Evolutionary conservation across 768 basidiomycete species (phyloP), one percentile per base, ranked within the genome.

Genomic region (Suillus alpinus): DNA sequence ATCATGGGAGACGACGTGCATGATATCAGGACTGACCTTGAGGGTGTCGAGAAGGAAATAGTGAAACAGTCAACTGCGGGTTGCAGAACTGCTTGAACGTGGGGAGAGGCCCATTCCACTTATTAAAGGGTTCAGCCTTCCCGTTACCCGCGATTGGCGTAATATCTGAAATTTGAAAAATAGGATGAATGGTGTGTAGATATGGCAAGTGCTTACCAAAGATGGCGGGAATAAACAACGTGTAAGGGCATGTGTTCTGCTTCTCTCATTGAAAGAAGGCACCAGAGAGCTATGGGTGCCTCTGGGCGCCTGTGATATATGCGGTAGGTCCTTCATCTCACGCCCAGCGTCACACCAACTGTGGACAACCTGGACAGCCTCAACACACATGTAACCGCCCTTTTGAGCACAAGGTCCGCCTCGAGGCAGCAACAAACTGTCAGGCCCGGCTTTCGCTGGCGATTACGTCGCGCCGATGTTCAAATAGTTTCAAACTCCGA

Each of bases 191-290:
- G 37, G 29, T 32, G 20, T 36, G 7, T 26, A 20, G 31, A 36
- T 58, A 63, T 39, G 41, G 63, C 62, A 60, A 56, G 57, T 58
- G 31, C 40, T 12, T 57, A 65, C 68, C 66, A 51, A 65, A 56
- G 57, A 59, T 52, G 29, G n/a, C 51, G 58, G 39, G 49, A 29
- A 57, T 66, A 57, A 56, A 40, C 68, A 66, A 67, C 69, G 44
- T 66, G 69, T 63, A 49, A 18, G 49, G 57, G 57, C 68, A 68
- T 65, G 68, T 57, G 65, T 46, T 31, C 20, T n/a, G 57, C 59
- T 60, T 43, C 59, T 41, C 26, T 43, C n/a, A 37, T 43, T 34
- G 8, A 36, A 39, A 31, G 57, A 50, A 32, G 23, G 56, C 23
- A 57, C 53, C 14, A 37, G 20, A 3, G 32, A 32, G 32, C 32